Evolutionary conservation across 2,329 filamentous ascomycete species (phyloP).

Genomic region (Exophiala bonariae): DNA sequence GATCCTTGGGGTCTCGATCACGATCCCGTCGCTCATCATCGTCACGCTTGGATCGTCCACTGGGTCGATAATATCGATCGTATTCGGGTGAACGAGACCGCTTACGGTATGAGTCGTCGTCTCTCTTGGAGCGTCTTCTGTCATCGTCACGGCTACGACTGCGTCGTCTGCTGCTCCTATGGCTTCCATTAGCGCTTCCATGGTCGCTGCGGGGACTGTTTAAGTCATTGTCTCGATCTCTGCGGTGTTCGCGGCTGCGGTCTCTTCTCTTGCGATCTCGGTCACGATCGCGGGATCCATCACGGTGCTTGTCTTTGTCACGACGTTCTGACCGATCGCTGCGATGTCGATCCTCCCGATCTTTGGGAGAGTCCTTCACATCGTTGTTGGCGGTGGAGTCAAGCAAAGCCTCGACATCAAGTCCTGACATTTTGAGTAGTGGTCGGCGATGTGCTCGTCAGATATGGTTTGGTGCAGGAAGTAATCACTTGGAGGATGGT

Average conservation of each 20-base stretch:
- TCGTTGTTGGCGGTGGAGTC: slow-evolving; percentile 67
- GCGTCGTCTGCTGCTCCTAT: slow-evolving; percentile 73
- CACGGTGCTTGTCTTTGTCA: slow-evolving; percentile 58
- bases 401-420: slow-evolving; percentile 87
- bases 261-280: slow-evolving; percentile 61
- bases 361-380: slow-evolving; percentile 43
- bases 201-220: slow-evolving; percentile 72
- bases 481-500: slow-evolving; percentile 24
- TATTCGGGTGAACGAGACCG: slow-evolving; percentile 71
- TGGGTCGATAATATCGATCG: slow-evolving; percentile 56
- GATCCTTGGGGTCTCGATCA: slow-evolving; percentile 45
- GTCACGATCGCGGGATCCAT: slow-evolving; percentile 58
- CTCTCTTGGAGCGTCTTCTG: slow-evolving; percentile 70
- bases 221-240: slow-evolving; percentile 56
- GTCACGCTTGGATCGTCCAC: slow-evolving; percentile 49
- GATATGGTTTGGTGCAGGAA: slow-evolving; percentile 4
- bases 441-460: slow-evolving; percentile 16
- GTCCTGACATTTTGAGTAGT: slow-evolving; percentile 59
- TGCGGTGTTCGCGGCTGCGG: slow-evolving; percentile 55
- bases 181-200: slow-evolving; percentile 67
- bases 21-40: slow-evolving; percentile 49
- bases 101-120: slow-evolving; percentile 63
- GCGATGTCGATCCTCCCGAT: slow-evolving; percentile 52
- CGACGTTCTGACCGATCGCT: slow-evolving; percentile 56
- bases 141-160: slow-evolving; percentile 77